Conservation (phyloP, 495 filamentous ascomycete species). For the Penicillium cosmopolitanum region DNA sequence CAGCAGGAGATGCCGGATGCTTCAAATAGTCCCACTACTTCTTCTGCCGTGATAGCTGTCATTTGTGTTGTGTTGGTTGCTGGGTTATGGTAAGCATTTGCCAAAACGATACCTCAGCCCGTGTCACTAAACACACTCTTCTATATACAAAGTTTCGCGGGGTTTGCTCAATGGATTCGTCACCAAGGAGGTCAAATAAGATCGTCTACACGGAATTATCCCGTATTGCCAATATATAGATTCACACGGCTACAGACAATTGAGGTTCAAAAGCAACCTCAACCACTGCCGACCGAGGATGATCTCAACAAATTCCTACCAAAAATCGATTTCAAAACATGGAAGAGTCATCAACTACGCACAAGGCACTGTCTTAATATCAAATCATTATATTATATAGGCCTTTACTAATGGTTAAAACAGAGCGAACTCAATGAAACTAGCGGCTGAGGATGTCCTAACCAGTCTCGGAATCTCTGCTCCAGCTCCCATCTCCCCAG, state of each 20-base stretch:
- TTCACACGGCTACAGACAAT: conserved; percentile 4
- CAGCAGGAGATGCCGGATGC: conserved; percentile 6
- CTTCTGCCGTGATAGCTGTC: conserved; percentile 7
- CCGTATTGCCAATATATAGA: conserved; percentile 1
- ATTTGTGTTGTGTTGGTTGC: conserved; percentile 7
- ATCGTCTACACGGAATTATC: background rate
- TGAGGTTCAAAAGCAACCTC: conserved; percentile 2
- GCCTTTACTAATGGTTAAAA: conserved; percentile 4
- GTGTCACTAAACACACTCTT: background rate
- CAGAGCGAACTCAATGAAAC: conserved; percentile 4
- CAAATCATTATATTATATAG: too few relatives aligned
- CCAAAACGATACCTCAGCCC: background rate
- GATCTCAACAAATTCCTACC: conserved; percentile 8
- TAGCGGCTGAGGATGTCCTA: conserved; percentile 1
- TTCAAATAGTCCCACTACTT: conserved; percentile 7
- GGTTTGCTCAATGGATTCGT: conserved; percentile 6
- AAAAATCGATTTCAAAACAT: conserved; percentile 9
- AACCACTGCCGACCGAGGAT: conserved; percentile 8
- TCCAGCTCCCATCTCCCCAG: background rate
- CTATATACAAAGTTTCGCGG: background rate
- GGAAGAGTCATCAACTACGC: conserved; percentile 6
- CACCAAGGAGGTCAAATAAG: background rate
- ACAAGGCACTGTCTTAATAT: conserved; percentile 9
- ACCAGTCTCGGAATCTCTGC: background rate
- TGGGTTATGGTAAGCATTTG: conserved; percentile 9